Conservation (phyloP, 2,329 filamentous ascomycete species). For the Colletotrichum filicis region DNA sequence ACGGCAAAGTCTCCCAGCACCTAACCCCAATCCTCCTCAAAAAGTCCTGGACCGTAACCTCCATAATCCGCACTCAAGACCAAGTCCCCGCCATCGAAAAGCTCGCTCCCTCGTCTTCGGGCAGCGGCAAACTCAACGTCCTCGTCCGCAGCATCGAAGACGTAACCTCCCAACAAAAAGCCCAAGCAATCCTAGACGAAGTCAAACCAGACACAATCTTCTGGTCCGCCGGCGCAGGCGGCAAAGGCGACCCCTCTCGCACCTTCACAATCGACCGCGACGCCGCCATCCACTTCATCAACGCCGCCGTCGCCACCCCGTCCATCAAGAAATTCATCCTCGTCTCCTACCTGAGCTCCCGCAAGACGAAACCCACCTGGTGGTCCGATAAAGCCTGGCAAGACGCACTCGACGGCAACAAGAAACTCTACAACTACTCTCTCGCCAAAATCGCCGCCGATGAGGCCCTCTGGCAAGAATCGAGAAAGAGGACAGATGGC, state of each 20-base stretch:
- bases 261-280: slow-evolving; percentile 71
- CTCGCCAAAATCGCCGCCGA: slow-evolving; percentile 71
- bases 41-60: slow-evolving; percentile 81
- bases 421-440: slow-evolving; percentile 64
- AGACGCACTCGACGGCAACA: slow-evolving; percentile 56
- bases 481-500: slow-evolving; percentile 48
- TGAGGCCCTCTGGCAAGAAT: slow-evolving; percentile 63
- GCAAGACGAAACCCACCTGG: slow-evolving; percentile 64
- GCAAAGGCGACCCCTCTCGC: slow-evolving; percentile 63
- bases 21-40: slow-evolving; percentile 81
- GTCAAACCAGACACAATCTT: slow-evolving; percentile 74
- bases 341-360: slow-evolving; percentile 69
- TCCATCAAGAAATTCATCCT: slow-evolving; percentile 71
- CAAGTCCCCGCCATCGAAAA: slow-evolving; percentile 71
- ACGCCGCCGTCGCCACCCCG: slow-evolving; percentile 65
- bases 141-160: slow-evolving; percentile 78
- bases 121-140: slow-evolving; percentile 69
- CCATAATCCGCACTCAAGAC: slow-evolving; percentile 78
- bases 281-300: slow-evolving; percentile 71
- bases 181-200: slow-evolving; percentile 69
- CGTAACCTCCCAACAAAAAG: slow-evolving; percentile 71
- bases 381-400: slow-evolving; percentile 63
- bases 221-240: slow-evolving; percentile 74
- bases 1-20: slow-evolving; percentile 81
- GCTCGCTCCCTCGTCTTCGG: too few species aligned